Percentiles rank a stretch among this genome's conserved stretches.
These are phyloP conservation scores for Cyclanthera cordifolia DNA, from an alignment of 306 rosid genomes.

Conservation along the genomic window DNA sequence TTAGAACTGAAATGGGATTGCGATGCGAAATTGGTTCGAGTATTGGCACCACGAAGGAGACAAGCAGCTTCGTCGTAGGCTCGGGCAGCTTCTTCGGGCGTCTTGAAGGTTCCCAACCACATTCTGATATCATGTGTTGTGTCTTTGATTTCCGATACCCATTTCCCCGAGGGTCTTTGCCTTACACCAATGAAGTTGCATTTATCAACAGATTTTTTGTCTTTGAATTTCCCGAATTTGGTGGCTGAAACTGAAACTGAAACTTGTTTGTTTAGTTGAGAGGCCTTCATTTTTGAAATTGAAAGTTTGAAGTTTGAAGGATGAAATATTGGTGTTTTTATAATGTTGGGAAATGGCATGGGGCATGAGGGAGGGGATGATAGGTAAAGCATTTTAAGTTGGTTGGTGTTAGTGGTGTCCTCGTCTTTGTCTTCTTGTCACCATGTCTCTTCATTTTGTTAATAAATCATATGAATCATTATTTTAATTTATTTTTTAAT, in stretches of 20 bases:
- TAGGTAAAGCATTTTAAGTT: background rate
- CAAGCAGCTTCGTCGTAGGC: slow-evolving; percentile 82
- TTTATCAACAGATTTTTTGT: slow-evolving; percentile 19
- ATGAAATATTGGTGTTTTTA: background rate
- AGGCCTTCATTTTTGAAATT: background rate
- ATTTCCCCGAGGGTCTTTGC: slow-evolving; percentile 81
- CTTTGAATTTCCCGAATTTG: slow-evolving; percentile 20
- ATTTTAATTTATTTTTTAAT: too few species aligned
- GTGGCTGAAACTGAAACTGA: slow-evolving; percentile 7
- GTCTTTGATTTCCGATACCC: slow-evolving; percentile 95
- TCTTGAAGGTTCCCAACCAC: slow-evolving; percentile 78
- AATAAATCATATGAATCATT: too few species aligned
- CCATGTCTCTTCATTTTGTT: slow-evolving; percentile 13
- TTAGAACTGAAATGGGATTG: slow-evolving; percentile 23
- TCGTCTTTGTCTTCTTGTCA: slow-evolving; percentile 38
- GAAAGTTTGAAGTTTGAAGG: background rate
- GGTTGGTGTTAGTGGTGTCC: slow-evolving; percentile 46
- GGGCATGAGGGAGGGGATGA: background rate
- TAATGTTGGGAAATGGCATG: background rate
- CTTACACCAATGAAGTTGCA: slow-evolving; percentile 69
- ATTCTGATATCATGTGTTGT: slow-evolving; percentile 59
- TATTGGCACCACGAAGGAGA: slow-evolving; percentile 60
- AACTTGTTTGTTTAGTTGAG: slow-evolving; percentile 17
- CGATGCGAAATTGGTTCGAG: slow-evolving; percentile 56
- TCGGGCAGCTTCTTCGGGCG: slow-evolving; percentile 75